Evolutionary conservation across 176 grass and related monocot species (phyloP).

Genomic region (Pharus latifolius): DNA sequence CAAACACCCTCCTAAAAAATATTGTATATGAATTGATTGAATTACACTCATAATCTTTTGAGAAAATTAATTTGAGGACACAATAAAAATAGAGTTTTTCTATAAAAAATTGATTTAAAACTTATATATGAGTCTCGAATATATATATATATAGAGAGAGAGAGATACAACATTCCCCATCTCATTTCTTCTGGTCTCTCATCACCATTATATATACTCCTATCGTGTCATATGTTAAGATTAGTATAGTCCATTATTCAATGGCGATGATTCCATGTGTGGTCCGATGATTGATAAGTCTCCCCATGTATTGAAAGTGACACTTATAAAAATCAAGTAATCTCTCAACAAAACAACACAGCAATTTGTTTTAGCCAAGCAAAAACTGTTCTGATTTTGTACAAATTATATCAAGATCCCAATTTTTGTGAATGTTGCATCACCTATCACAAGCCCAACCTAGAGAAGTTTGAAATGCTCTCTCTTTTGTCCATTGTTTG

Average conservation of each 20-base stretch:
- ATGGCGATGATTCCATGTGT: background rate
- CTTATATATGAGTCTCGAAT: too few species aligned
- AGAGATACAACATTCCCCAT: too few species aligned
- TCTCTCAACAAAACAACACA: background rate
- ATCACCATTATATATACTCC: too few species aligned
- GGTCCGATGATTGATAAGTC: conserved; percentile 6
- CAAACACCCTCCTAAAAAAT: background rate
- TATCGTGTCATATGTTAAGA: background rate
- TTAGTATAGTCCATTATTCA: background rate
- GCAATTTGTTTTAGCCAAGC: background rate
- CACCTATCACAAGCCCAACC: too few species aligned
- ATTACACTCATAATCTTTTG: background rate
- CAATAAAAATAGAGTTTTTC: too few species aligned
- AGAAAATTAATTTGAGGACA: too few species aligned
- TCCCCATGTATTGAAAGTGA: conserved; percentile 17
- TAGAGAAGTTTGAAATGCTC: too few species aligned
- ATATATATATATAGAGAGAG: too few species aligned
- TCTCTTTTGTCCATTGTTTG: too few species aligned
- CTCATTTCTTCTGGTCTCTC: too few species aligned
- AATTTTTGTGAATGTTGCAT: conserved; percentile 7
- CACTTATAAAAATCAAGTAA: background rate
- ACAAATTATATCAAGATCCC: background rate
- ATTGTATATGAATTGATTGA: background rate
- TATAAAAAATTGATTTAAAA: too few species aligned
- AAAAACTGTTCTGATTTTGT: background rate